Evolutionary conservation across 257 asterid species (phyloP), one percentile per base, ranked within the genome.

Genomic region (Schizonepeta tenuifolia): DNA sequence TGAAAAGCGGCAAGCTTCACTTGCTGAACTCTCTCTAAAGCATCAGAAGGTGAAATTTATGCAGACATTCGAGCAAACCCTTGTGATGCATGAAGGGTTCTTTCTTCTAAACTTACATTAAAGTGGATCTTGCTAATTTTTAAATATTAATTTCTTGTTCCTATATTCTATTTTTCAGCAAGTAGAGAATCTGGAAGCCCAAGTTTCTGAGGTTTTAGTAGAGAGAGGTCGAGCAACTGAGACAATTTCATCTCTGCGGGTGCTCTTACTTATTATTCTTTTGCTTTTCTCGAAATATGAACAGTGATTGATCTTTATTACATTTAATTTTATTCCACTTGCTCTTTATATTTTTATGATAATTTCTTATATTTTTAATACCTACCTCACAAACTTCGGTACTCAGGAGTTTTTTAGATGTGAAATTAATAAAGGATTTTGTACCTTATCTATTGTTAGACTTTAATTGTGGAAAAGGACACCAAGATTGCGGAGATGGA

Each of bases 401-500:
- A 24, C 67, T 71, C 67, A 40, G 40, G 71, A 69, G 43, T 13
- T 59, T 60, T 71, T 50, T 11, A 58, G 80, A 69, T 73, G 69
- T 79, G 76, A 75, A 65, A 51, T 15, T 58, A 73, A 64, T 56
- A 36, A 47, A 50, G 63, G 36, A 33, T 44, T 64, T 62, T 53
- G 53, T 67, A 62, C 53, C 47, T 72, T 69, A 67, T 66, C 46
- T 74, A 56, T 72, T 75, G 73, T 41, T 78, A 94, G 99, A 83
- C 89, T 68, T 67, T 86, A 77, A 78, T 91, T 60, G 90, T 86
- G 31, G 96, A 90, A 79, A 91, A 86, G 67, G 99, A 94, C 79
- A 86, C 96, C 75, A 86, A 88, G 82, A 88, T 94, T 79, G 98
- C 97, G 24, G 97, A 94, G 82, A 86, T 91, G 91, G 98, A 94